Base-by-base conservation (phyloP, 2,329 filamentous ascomycete species). In the Orbilia javanica region DNA sequence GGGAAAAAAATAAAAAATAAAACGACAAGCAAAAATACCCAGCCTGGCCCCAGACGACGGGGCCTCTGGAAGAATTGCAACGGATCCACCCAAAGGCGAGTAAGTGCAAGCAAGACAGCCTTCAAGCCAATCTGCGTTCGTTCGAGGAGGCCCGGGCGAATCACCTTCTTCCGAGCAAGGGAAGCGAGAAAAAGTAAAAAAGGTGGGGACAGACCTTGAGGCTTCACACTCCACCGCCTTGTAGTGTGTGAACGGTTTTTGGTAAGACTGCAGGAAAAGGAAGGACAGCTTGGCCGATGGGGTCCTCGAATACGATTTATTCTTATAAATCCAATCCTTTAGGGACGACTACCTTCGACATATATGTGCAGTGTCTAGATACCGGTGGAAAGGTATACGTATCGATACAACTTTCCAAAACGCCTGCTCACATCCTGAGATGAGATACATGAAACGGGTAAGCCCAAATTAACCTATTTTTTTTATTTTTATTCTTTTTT, bases 131-230 rank as follows among this genome's bases (percentile, higher is more conserved):
- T 70, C 72, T 76, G 64, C 72, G 73, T 75, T 75, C 71, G 71
- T 75, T 75, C 63, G 64, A 75, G 71, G 60, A 77, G 65, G 66
- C 66, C 73, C 66, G 73, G 73, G 73, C 73, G 73, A 77, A 77
- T 77, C 73, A 77, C 66, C 66, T 77, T 77, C 55, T 77, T 77
- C 66, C 73, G 73, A 77, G 73, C 73, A 77, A 76, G 73, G 73
- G 73, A 77, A 77, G 73, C 73, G 73, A 77, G 62, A 69, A 70
- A 75, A 76, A 76, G 66, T 70, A 77, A 77, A 71, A 77, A 77
- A 77, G 57, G 73, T 70, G 65, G 73, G 73, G 73, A 71, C 65
- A 18, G 48, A 65, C 55, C 50, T 66, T 77, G 73, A 77, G 73
- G 73, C 73, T 77, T 77, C 66, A 69, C 50, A 48, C 65, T 63